Percentiles rank a stretch among this genome's conserved stretches.
Conservation (phyloP, 2,329 filamentous ascomycete genomes). For the Albophoma yamanashiensis region DNA sequence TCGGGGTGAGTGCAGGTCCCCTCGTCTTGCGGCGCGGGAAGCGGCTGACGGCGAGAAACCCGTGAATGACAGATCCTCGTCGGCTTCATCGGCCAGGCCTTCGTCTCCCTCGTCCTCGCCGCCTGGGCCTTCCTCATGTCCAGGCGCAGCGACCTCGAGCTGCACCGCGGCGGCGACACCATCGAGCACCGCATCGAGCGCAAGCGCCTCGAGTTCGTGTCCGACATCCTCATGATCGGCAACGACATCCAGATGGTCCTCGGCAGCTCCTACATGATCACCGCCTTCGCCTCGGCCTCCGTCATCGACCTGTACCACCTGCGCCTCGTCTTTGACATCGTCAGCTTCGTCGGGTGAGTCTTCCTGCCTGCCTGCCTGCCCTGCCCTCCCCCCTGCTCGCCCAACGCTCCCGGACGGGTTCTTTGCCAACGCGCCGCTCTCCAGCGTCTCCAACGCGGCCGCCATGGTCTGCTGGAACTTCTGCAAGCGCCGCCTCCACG, state of each 20-base stretch:
- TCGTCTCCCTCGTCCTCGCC: constrained; percentile 10
- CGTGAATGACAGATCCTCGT: constrained; percentile 19
- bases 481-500: background rate
- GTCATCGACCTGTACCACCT: constrained; percentile 19
- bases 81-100: constrained; percentile 18
- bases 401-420: too few relatives aligned
- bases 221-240: constrained; percentile 21
- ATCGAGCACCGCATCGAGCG: constrained; percentile 14
- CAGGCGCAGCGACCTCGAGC: constrained; percentile 14
- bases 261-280: constrained; percentile 19
- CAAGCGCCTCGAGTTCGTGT: constrained; percentile 19
- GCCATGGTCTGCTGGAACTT: background rate
- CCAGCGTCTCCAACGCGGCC: background rate
- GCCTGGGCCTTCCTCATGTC: constrained; percentile 22
- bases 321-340: constrained; percentile 14
- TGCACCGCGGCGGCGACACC: constrained; percentile 14
- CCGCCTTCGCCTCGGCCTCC: constrained; percentile 12
- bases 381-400: too few relatives aligned
- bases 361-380: background rate
- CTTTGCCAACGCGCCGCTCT: background rate
- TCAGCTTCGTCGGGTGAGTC: background rate
- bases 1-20: constrained; percentile 12
- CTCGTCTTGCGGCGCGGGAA: background rate
- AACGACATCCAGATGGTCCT: constrained; percentile 21
- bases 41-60: background rate